Percentiles rank a stretch among this genome's conserved stretches.
These are phyloP conservation scores for Byssoonygena ceratinophila DNA, from an alignment of 2,329 filamentous ascomycete genomes.

Conservation along the genomic window DNA sequence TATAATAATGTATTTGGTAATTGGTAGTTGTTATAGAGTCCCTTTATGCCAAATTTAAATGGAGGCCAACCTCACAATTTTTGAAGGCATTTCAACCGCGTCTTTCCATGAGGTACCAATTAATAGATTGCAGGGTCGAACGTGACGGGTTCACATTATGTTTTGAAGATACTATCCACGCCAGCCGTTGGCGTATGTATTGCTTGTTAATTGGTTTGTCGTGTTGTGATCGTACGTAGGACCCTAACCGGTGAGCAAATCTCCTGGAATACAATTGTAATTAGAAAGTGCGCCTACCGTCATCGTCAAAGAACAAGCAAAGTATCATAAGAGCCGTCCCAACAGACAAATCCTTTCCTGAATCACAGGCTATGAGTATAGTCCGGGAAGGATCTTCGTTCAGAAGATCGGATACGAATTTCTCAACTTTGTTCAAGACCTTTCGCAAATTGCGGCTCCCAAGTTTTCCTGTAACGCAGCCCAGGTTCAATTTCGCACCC, in stretches of 20 bases:
- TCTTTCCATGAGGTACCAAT: slow-evolving; percentile 67
- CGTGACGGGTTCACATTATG: slow-evolving; percentile 75
- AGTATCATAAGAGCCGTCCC: slow-evolving; percentile 65
- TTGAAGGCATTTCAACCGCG: slow-evolving; percentile 17
- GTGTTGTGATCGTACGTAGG: slow-evolving; percentile 23
- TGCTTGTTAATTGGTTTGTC: slow-evolving; percentile 53
- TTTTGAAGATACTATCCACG: slow-evolving; percentile 69
- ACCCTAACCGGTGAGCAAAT: slow-evolving; percentile 20
- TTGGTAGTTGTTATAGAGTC: slow-evolving; percentile 10
- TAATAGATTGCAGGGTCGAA: slow-evolving; percentile 79
- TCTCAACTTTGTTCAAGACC: slow-evolving; percentile 53
- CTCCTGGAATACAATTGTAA: not conserved
- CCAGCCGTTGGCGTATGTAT: slow-evolving; percentile 63
- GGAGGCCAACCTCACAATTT: not conserved
- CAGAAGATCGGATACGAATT: slow-evolving; percentile 41
- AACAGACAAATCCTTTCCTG: slow-evolving; percentile 68
- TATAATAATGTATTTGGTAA: not conserved
- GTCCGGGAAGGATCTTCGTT: slow-evolving; percentile 23
- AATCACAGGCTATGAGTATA: slow-evolving; percentile 59
- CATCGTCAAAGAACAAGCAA: slow-evolving; percentile 60
- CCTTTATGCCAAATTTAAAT: not conserved
- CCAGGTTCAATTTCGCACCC: slow-evolving; percentile 41
- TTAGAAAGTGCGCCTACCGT: slow-evolving; percentile 38
- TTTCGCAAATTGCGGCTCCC: slow-evolving; percentile 74
- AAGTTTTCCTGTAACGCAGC: slow-evolving; percentile 60